A percentile compares a stretch with the other conserved stretches of the same genome.
Conservation (phyloP, 768 basidiomycete species). For the Tubosaeta sp. region DNA sequence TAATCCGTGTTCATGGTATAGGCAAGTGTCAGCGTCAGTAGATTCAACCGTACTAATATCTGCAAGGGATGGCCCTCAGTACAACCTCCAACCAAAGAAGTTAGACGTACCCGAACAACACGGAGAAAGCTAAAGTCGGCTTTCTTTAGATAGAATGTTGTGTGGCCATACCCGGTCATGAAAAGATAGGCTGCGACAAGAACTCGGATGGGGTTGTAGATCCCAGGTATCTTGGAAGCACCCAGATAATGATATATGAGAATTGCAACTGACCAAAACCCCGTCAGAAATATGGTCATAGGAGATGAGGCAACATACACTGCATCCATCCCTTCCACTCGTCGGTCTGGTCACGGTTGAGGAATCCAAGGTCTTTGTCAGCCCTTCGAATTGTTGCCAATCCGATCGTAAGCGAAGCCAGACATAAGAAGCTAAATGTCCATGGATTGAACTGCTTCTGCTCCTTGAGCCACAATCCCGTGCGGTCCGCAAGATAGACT, state of each 20-base stretch:
- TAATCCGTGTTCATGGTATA: conserved; percentile 94
- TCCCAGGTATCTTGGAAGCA: conserved; percentile 87
- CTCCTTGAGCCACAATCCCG: conserved; percentile 82
- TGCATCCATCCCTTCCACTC: conserved; percentile 99
- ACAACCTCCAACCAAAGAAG: not conserved
- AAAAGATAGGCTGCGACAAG: conserved; percentile 87
- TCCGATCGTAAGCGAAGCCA: conserved; percentile 54
- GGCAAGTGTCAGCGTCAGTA: conserved; percentile 75
- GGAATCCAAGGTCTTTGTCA: conserved; percentile 82
- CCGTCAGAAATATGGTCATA: not conserved
- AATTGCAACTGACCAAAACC: conserved; percentile 61
- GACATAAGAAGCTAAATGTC: conserved; percentile 58
- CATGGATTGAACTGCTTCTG: conserved; percentile 77
- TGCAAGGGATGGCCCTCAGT: conserved; percentile 21
- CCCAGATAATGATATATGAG: conserved; percentile 91
- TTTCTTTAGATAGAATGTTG: conserved; percentile 85
- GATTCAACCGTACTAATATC: conserved; percentile 79
- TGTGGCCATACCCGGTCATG: conserved; percentile 92
- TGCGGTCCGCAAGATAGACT: conserved; percentile 80
- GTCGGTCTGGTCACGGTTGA: conserved; percentile 91
- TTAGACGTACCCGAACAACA: conserved; percentile 55
- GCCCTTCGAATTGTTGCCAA: conserved; percentile 60
- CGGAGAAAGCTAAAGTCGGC: conserved; percentile 80
- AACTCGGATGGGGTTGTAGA: conserved; percentile 88
- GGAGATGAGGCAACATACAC: conserved; percentile 42